Evolutionary conservation across 2,329 filamentous ascomycete genomes (phyloP).

Genomic region (Fusarium sp.): DNA sequence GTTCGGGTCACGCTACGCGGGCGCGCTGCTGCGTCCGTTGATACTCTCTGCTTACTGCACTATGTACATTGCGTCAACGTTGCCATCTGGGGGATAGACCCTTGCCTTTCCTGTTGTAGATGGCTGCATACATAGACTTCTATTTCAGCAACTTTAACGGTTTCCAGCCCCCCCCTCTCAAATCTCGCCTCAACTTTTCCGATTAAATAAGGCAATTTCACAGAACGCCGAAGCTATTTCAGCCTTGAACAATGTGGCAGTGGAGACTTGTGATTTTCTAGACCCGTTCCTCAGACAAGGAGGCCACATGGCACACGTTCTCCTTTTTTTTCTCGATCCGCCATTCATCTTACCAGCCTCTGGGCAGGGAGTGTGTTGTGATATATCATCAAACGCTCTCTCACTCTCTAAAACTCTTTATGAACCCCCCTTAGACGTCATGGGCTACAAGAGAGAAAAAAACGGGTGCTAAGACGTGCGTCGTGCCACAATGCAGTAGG

Average conservation of each 20-base stretch:
- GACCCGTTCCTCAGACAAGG: conserved; percentile 30
- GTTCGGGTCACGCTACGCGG: not conserved
- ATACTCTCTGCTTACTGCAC: conserved; percentile 1
- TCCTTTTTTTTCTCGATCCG: conserved; percentile 28
- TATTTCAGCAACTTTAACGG: not conserved
- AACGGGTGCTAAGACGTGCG: not conserved
- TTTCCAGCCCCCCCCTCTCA: conserved; percentile 13
- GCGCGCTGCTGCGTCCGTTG: conserved; percentile 17
- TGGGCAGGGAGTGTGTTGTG: not conserved
- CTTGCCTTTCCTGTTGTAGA: conserved; percentile 29
- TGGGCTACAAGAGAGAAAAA: not conserved
- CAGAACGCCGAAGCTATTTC: conserved; percentile 24
- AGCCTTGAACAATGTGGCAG: conserved; percentile 1
- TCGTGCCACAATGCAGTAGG: not conserved
- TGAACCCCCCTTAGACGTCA: not conserved
- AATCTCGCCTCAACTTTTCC: conserved; percentile 35
- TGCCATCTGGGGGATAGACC: not conserved
- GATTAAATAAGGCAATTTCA: conserved; percentile 46
- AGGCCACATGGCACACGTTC: conserved; percentile 41
- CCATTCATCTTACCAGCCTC: conserved; percentile 1
- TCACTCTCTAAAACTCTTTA: not conserved
- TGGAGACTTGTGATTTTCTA: conserved; percentile 26
- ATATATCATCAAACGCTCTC: conserved; percentile 1
- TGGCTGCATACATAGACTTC: not conserved
- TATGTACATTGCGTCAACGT: not conserved